Base-by-base conservation (phyloP, 2,329 filamentous ascomycete species). In the Penicillium sp. region DNA sequence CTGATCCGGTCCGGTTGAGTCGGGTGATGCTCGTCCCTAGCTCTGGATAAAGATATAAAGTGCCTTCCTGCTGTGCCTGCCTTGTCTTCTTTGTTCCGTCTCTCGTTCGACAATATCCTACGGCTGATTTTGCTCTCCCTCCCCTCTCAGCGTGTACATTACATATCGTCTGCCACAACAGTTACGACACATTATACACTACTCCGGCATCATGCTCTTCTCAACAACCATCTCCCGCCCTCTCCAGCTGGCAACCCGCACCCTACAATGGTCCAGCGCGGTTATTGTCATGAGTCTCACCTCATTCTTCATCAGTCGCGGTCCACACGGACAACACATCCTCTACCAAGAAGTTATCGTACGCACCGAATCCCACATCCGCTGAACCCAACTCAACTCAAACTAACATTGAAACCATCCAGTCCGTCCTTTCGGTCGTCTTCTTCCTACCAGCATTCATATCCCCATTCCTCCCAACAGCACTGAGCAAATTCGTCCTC, bases 381-480 rank as follows among this genome's bases (percentile, higher is more conserved):
- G 12, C 27, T 10, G 5, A 6, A 6, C 24, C 12, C 20, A 4
- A 15, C 8, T 17, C 29, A n/a, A 3, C 15, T n/a, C 7, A 18
- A 17, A 15, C 46, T 61, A 54, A 60, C 42, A 40, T 9, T 2
- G n/a, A n/a, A n/a, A n/a, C n/a, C n/a, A 2, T 30, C 3, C 20
- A 70, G 68, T 51, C 74, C 8, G 60, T 62, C 23, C 45, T 73
- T 17, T 73, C 70, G 1, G 64, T 77, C 23, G 68, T 68, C 46
- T 76, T 77, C 62, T 73, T 78, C 65, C 54, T 75, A 5, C 74
- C 74, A 3, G 72, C 67, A 17, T 70, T 78, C 52, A 51, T 72
- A 43, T 77, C 66, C 20, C 75, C 69, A 0, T 75, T 78, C 64
- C 51, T 74, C 51, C 67, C 67, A 8, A 61, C 49, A 3, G 55